Evolutionary conservation across 805 yeast genomes (phyloP), one percentile per base, ranked within the genome.

Genomic region (Clavispora fructus): DNA sequence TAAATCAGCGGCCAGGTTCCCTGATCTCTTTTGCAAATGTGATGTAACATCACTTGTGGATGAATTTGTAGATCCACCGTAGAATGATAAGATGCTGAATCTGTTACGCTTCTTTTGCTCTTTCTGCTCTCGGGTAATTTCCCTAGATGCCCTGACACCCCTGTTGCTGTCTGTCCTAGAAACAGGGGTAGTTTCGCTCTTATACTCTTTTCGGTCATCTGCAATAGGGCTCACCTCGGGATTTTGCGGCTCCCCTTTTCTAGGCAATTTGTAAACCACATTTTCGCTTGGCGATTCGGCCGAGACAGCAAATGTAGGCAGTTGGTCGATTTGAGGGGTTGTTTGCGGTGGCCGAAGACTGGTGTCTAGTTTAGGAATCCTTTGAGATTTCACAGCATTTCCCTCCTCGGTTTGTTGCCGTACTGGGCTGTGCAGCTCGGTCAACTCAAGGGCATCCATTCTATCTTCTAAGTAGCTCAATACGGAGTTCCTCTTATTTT

Each of bases 401-500:
- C 37, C 25, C 6, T 33, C 37, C 10, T 46, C 52, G 11, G 40
- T 39, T 11, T 44, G 46, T 10, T 46, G 45, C 13, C 56, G 51
- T 23, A 48, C 43, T 1, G 67, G 65, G 46, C 64, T 58, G 30
- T 59, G 60, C 53, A 54, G 59, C 35, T 65, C 71, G 6, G 60
- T 53, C 44, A 70, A 59, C 42, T 71, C 75, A 47, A 71, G 57
- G 5, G 65, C 60, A 42, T 70, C 74, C 62, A 72, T 72, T 53
- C 66, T 69, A 52, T 70, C 76, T 46, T 72, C 77, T 52, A 72
- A 61, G 47, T 71, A 72, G 52, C 68, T 64, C 48, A 72, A 60
- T 4, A 68, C 74, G 1, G 73, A 64, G 48, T 67, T 68, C 27
- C 73, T 56, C 55, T 69, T 68, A 46, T 60, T 60, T 30, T 64